Base-by-base conservation (phyloP, 768 basidiomycete genomes). In the Phlebiopsis flavidoalba region DNA sequence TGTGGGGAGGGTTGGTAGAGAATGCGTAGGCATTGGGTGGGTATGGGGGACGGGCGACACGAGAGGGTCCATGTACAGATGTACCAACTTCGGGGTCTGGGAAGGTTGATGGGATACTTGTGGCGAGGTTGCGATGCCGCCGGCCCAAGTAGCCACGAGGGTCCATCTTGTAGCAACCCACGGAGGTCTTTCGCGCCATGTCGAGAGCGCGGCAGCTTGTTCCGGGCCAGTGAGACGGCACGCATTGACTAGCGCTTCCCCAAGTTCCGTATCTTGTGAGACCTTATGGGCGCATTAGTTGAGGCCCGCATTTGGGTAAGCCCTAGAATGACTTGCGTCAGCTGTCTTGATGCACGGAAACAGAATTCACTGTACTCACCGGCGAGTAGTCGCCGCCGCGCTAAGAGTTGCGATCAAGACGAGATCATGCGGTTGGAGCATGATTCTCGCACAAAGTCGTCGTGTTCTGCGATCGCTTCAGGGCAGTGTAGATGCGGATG, bases 381-480 rank as follows among this genome's bases (percentile, higher is more conserved):
- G 40, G 40, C 37, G 19, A 17, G 65, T 97, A 98, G 71, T 98
- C 95, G 0, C 95, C 95, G 0, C 95, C 95, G 17, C 86, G 17
- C 86, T 85, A 66, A 95, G 78, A 1, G 95, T 77, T 2, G 87
- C 93, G 47, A 95, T 87, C 22, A 95, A 83, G 56, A 95, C 87
- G 65, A 92, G 77, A 2, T 91, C 91, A 31, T 84, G 73, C 21
- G 72, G 72, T 19, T 76, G 87, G 31, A 89, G 84, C 22, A 83
- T 64, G 52, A 82, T n/a, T n/a, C n/a, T 70, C 24, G 17, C 24
- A n/a, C n/a, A n/a, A n/a, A n/a, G n/a, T n/a, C n/a, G 17, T 1
- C 5, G 21, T 36, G 15, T 10, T 8, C 11, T 46, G 53, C 45
- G 10, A 60, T 12, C 15, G 11, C 15, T 5, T 46, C n/a, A n/a